Evolutionary conservation across 345 rosid species (phyloP), one percentile per base, ranked within the genome.

Genomic region (Rubroshorea leprosula): DNA sequence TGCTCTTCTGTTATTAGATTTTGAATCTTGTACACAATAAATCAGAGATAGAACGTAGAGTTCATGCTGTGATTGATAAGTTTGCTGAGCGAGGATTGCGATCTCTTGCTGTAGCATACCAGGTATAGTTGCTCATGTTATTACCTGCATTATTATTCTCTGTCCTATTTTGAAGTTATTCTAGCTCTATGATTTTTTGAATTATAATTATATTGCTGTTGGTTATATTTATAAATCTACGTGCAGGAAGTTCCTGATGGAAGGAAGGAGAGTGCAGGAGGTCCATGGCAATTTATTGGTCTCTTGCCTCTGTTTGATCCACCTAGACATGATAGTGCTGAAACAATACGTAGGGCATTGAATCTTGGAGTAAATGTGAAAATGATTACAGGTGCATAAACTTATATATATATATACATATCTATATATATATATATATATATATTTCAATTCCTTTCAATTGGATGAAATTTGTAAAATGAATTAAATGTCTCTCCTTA

Each of bases 281-380:
- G 77, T 12, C 84, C 84, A 5, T 80, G 86, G 86, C 77, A 83
- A 64, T 83, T 83, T 65, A 53, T 80, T 31, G 86, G 79, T 8
- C 74, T 80, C 22, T 62, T 78, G 84, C 86, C 90, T 45, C 60
- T 80, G 48, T 83, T 83, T 65, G 90, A 83, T 60, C 90, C 90
- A 19, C 82, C 86, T 13, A 83, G 86, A 70, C 84, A 80, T 74
- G 82, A 76, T 60, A 78, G 83, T 69, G 85, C 78, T 13, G 89
- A 80, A 1, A 80, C 83, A 14, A 83, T 83, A 23, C 26, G 82
- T 31, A 76, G 83, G 52, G 85, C 89, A 5, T 59, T 83, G 61
- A 78, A 80, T 74, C 83, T 83, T 20, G 89, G 89, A 61, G 86
- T 83, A 24, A 83, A 78, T 22, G 85, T 83, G 43, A 83, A 83